Evolutionary conservation across 225 moss, liverwort and hornwort genomes (phyloP), one percentile per base, ranked within the genome.

Genomic region (Bryoerythrophyllum caledonicum): DNA sequence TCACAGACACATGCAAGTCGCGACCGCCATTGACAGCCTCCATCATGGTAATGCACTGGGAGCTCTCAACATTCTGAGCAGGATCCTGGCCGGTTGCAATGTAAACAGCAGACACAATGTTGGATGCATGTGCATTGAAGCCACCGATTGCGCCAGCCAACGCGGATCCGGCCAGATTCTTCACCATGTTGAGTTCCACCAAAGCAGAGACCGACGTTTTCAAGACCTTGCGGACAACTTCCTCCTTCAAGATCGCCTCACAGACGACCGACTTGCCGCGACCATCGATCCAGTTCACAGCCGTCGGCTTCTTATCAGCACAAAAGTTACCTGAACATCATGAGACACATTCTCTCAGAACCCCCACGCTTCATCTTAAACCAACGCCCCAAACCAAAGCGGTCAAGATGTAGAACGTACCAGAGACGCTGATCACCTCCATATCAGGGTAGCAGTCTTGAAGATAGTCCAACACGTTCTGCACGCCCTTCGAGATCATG

Each of bases 11-110:
- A 62, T 90, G 89, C 76, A 90, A 80, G 65, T 90, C 89, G 34
- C 76, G 82, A 24, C 89, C 89, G 67, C 79, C 78, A 23, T 90
- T 87, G 7, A 90, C 85, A 78, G 89, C 89, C 74, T 90, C 89
- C 89, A 90, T 90, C 89, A 90, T 87, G 52, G 89, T 90, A 44
- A 90, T 90, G 65, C 89, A 87, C 70, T 90, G 89, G 26, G 89
- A 90, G 58, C 89, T 90, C 85, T 90, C 89, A 27, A 90, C 85
- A 68, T 84, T 86, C 71, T 90, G 89, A 27, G 89, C 89, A 43
- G 89, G 89, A 69, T 90, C 89, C 80, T 90, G 89, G 20, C 89
- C 89, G 57, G 89, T 90, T 10, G 89, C 89, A 43, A 90, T 90
- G 63, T 76, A 90, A 24, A 90, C 51, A 65, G 89, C 89, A 61